A percentile compares a stretch with the other conserved stretches of the same genome.
Conservation (phyloP, 768 basidiomycete genomes). For the Trichaptum fuscoviolaceum region DNA sequence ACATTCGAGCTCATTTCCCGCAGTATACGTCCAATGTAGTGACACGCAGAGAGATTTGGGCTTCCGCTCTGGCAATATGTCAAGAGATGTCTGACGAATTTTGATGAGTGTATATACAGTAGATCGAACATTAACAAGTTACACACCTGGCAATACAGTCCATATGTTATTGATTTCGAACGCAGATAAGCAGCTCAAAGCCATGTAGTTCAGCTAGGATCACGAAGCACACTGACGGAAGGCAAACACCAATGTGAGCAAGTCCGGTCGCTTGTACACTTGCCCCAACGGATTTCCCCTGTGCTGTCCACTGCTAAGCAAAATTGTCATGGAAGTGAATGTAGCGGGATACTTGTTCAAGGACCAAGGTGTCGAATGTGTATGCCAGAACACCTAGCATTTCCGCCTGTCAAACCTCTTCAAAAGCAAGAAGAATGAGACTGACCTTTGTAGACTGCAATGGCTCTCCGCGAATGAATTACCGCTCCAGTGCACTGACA, state of each 20-base stretch:
- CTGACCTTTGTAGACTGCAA: background rate
- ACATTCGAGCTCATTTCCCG: too few relatives aligned
- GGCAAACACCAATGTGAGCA: conserved; percentile 15
- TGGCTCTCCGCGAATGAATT: background rate
- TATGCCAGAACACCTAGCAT: conserved; percentile 19
- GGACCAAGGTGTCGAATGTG: conserved; percentile 18
- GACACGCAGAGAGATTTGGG: too few relatives aligned
- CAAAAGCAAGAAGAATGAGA: background rate
- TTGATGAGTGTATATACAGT: too few relatives aligned
- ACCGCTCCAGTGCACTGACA: background rate
- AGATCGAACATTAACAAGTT: too few relatives aligned
- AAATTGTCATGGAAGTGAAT: conserved; percentile 19
- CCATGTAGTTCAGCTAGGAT: conserved; percentile 23
- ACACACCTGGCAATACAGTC: too few relatives aligned
- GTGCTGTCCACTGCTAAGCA: conserved; percentile 20
- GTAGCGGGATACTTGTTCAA: conserved; percentile 18
- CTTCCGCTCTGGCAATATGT: too few relatives aligned
- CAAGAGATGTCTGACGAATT: too few relatives aligned
- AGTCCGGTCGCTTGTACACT: conserved; percentile 15
- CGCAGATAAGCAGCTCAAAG: too few relatives aligned
- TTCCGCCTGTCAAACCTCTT: background rate
- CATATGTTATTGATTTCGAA: too few relatives aligned
- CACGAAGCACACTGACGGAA: conserved; percentile 22
- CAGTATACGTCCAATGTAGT: too few relatives aligned
- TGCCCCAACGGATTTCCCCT: conserved; percentile 19